Conservation (phyloP, 2,329 filamentous ascomycete species). For the Chaetomium olivaceum region DNA sequence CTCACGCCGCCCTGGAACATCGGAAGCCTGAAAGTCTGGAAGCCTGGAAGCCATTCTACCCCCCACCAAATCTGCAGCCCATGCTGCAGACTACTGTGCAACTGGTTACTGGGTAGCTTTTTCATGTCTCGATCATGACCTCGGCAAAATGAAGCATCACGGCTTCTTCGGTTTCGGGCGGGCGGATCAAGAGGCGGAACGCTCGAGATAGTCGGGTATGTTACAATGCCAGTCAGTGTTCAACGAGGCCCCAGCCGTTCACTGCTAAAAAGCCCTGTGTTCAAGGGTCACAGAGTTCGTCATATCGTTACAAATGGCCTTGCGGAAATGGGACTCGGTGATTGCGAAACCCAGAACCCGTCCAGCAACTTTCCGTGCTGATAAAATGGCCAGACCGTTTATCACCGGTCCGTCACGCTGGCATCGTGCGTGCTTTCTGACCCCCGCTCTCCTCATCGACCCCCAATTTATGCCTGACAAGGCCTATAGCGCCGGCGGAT, state of each 20-base stretch:
- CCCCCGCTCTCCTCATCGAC: not conserved
- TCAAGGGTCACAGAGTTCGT: slow-evolving; percentile 28
- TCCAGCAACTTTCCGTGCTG: not conserved
- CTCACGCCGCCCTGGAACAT: not conserved
- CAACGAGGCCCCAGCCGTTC: not conserved
- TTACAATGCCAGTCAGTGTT: not conserved
- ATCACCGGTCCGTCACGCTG: slow-evolving; percentile 5
- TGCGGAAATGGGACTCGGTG: slow-evolving; percentile 8
- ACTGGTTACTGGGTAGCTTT: not conserved
- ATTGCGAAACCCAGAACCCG: slow-evolving; percentile 4
- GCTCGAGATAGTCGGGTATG: not conserved
- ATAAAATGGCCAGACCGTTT: not conserved
- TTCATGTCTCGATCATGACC: not conserved
- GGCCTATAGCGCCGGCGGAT: not conserved
- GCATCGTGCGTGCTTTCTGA: slow-evolving; percentile 17
- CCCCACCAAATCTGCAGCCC: not conserved
- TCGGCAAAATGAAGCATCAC: not conserved
- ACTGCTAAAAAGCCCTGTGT: slow-evolving; percentile 16
- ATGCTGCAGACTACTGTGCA: not conserved
- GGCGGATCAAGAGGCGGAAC: not conserved
- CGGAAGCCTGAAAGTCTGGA: no score
- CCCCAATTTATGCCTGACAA: slow-evolving; percentile 18
- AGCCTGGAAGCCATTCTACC: not conserved
- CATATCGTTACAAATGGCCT: slow-evolving; percentile 27
- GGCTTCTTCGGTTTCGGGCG: not conserved